Conservation (phyloP, 768 basidiomycete genomes). For the Guyanaporus albipodus region DNA sequence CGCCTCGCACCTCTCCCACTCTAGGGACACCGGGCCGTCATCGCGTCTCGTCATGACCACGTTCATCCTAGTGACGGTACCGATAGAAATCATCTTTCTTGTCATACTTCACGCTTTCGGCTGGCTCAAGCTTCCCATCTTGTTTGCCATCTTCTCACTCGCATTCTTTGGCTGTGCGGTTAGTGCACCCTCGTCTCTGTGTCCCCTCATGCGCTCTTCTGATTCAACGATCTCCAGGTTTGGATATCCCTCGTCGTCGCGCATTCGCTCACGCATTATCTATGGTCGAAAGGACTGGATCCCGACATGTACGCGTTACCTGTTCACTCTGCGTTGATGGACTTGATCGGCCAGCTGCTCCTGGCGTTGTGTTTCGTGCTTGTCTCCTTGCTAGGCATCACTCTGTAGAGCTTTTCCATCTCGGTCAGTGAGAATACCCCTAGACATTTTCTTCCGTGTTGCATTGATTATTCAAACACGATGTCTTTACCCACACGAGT, state of each 20-base stretch:
- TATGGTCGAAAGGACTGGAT: conserved; percentile 77
- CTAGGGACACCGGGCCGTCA: conserved; percentile 29
- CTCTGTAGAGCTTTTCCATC: conserved; percentile 9
- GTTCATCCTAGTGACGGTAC: conserved; percentile 72
- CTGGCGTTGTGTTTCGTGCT: conserved; percentile 75
- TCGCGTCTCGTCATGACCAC: conserved; percentile 58
- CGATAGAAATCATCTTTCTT: conserved; percentile 76
- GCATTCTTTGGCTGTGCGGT: conserved; percentile 76
- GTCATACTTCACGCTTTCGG: conserved; percentile 57
- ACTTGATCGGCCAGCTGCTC: conserved; percentile 76
- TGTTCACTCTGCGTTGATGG: conserved; percentile 84
- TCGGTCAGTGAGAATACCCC: not conserved
- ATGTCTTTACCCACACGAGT: too few species aligned
- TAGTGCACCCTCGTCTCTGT: conserved; percentile 32
- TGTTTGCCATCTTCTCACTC: conserved; percentile 66
- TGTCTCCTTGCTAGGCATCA: conserved; percentile 43
- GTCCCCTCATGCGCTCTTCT: not conserved
- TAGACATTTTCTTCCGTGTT: not conserved
- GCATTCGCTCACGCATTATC: conserved; percentile 59
- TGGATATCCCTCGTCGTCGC: conserved; percentile 66
- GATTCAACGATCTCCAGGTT: conserved; percentile 47
- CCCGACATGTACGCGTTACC: conserved; percentile 95
- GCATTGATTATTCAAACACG: too few species aligned
- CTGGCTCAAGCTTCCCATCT: conserved; percentile 71
- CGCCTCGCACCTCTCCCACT: conserved; percentile 6